Percentiles rank a stretch among this genome's conserved stretches.
These are phyloP conservation scores for Penicillium sp. DNA, from an alignment of 2,329 filamentous ascomycete genomes.

Conservation along the genomic window DNA sequence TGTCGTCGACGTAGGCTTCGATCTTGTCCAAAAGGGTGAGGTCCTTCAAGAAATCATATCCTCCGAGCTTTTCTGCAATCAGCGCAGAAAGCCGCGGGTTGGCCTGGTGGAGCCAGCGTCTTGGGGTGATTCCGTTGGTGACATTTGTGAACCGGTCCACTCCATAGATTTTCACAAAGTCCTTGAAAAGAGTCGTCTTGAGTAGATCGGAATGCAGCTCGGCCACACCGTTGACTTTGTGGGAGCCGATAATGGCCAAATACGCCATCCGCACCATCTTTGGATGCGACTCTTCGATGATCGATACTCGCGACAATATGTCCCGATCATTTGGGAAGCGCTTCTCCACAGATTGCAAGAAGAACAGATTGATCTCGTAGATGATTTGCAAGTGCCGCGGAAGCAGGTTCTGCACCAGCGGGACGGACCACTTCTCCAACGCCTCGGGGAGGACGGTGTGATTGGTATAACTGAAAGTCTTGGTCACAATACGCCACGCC, in stretches of 20 bases:
- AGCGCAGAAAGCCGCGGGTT: slow-evolving; percentile 89
- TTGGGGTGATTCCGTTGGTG: slow-evolving; percentile 94
- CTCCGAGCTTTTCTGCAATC: slow-evolving; percentile 83
- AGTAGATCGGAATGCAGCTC: slow-evolving; percentile 97
- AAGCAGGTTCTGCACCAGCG: slow-evolving; percentile 83
- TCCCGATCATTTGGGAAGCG: slow-evolving; percentile 86
- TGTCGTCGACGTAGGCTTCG: slow-evolving; percentile 78
- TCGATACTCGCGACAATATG: slow-evolving; percentile 80
- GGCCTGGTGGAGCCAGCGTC: slow-evolving; percentile 95
- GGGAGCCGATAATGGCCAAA: slow-evolving; percentile 90
- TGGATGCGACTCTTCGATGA: slow-evolving; percentile 93
- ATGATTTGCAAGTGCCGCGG: slow-evolving; percentile 95
- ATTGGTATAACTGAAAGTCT: slow-evolving; percentile 93
- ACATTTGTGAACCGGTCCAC: slow-evolving; percentile 98
- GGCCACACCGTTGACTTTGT: slow-evolving; percentile 98
- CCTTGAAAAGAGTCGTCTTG: slow-evolving; percentile 99
- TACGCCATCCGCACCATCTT: slow-evolving; percentile 99
- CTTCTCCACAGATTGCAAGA: slow-evolving; percentile 86
- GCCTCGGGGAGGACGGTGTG: slow-evolving; percentile 97
- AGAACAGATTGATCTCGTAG: slow-evolving; percentile 94
- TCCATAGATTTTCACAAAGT: slow-evolving; percentile 93
- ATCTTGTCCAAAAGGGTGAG: slow-evolving; percentile 81
- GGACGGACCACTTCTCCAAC: slow-evolving; percentile 96
- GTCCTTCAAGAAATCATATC: slow-evolving; percentile 83
- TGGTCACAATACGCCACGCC: slow-evolving; percentile 77